A percentile compares a stretch with the other conserved stretches of the same genome.
These are phyloP conservation scores for Parietaria judaica DNA, from an alignment of 306 rosid genomes.

Conservation along the genomic window DNA sequence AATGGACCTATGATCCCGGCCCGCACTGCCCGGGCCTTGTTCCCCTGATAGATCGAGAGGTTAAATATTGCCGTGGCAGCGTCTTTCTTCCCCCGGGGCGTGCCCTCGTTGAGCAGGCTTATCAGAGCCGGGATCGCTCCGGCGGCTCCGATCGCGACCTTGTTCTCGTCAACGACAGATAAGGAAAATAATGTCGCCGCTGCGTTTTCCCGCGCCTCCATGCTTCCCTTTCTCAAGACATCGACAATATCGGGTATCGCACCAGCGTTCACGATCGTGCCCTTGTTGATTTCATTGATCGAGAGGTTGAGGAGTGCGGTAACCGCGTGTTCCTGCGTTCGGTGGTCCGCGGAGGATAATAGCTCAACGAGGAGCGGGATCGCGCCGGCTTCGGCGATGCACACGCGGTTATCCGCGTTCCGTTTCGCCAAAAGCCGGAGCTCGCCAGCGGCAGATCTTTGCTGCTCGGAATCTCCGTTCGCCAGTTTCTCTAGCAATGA, in stretches of 20 bases:
- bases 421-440: constrained; percentile 93
- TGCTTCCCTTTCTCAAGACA: constrained; percentile 82
- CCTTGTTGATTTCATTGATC: constrained; percentile 78
- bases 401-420: constrained; percentile 84
- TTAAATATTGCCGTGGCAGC: constrained; percentile 96
- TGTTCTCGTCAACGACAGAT: constrained; percentile 86
- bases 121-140: constrained; percentile 97
- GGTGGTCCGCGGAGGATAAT: constrained; percentile 63
- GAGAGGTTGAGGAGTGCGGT: constrained; percentile 96
- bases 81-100: constrained; percentile 96
- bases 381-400: constrained; percentile 97
- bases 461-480: constrained; percentile 60
- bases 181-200: constrained; percentile 97
- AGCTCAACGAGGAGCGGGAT: constrained; percentile 86
- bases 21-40: constrained; percentile 90
- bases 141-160: constrained; percentile 90
- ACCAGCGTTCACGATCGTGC: constrained; percentile 81
- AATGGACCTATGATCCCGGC: constrained; percentile 81
- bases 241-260: constrained; percentile 93
- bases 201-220: constrained; percentile 98
- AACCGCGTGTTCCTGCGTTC: constrained; percentile 96
- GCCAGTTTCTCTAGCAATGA: constrained; percentile 51
- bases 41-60: constrained; percentile 90
- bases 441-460: constrained; percentile 93
- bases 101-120: constrained; percentile 73